These are phyloP conservation scores for Paraphysoderma sedebokerense DNA, from an alignment of 371 early-diverging fungal genomes.

Conservation along the genomic window DNA sequence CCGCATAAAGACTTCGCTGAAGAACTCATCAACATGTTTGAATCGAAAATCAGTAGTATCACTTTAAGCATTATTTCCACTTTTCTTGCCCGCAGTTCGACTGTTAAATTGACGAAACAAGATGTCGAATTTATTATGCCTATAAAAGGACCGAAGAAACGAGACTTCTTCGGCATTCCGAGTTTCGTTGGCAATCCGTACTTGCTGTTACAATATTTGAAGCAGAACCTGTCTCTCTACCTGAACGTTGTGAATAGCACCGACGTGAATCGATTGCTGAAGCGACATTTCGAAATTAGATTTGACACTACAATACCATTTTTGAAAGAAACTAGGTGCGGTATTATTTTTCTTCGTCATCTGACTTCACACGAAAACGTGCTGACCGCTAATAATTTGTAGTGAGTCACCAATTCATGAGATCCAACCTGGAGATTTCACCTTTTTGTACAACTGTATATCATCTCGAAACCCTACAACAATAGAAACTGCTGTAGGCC, in stretches of 20 bases:
- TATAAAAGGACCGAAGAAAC: constrained; percentile 18
- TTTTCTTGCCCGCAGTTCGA: constrained; percentile 49
- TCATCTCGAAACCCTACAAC: constrained; percentile 21
- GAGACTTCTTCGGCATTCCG: constrained; percentile 28
- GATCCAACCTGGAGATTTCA: constrained; percentile 27
- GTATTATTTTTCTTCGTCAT: too few species aligned
- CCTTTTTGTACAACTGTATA: constrained; percentile 40
- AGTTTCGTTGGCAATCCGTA: constrained; percentile 26
- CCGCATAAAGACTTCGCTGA: constrained; percentile 39
- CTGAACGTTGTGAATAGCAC: constrained; percentile 28
- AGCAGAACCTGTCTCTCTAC: constrained; percentile 38
- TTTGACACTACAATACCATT: constrained; percentile 14
- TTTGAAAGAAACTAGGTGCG: too few species aligned
- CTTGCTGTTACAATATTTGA: constrained; percentile 40
- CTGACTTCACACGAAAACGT: too few species aligned
- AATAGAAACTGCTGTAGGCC: constrained; percentile 44
- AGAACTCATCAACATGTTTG: constrained; percentile 47
- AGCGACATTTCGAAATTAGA: constrained; percentile 23
- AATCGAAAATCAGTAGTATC: constrained; percentile 33
- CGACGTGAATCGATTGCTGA: constrained; percentile 32
- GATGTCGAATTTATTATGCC: constrained; percentile 51
- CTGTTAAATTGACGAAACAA: constrained; percentile 38
- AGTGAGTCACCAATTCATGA: too few species aligned
- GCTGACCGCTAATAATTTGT: too few species aligned
- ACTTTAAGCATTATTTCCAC: constrained; percentile 47